Conservation (phyloP, 768 basidiomycete genomes). For the Leccinellum luteum region DNA sequence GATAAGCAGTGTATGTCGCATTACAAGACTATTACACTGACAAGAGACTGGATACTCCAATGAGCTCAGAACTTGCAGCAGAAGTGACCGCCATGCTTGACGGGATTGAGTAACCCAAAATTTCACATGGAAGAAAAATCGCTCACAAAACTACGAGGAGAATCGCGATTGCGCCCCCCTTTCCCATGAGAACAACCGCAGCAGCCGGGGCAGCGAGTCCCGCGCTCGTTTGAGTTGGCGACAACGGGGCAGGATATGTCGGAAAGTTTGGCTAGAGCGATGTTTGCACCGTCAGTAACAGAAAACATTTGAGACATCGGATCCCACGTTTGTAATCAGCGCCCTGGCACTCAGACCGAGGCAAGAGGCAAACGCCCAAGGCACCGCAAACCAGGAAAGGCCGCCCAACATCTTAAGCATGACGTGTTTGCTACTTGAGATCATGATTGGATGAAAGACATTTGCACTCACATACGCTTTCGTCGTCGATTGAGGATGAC, state of each 20-base stretch:
- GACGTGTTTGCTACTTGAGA: background rate
- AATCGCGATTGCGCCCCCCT: slow-evolving; percentile 42
- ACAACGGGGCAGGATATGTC: slow-evolving; percentile 46
- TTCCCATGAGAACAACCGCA: slow-evolving; percentile 45
- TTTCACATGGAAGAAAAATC: background rate
- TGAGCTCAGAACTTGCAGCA: slow-evolving; percentile 45
- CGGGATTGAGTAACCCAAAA: background rate
- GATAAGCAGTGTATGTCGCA: background rate
- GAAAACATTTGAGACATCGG: background rate
- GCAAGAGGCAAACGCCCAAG: slow-evolving; percentile 48
- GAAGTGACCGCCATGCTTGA: slow-evolving; percentile 46
- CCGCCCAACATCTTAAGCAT: slow-evolving; percentile 49
- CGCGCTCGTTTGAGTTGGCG: slow-evolving; percentile 37
- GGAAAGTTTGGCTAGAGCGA: slow-evolving; percentile 46
- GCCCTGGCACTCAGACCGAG: slow-evolving; percentile 44
- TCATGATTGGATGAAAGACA: too few species aligned
- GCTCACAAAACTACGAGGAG: slow-evolving; percentile 42
- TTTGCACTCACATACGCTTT: slow-evolving; percentile 43
- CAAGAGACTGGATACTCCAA: slow-evolving; percentile 44
- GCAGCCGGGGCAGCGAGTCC: slow-evolving; percentile 48
- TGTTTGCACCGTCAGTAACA: background rate
- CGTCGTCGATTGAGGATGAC: slow-evolving; percentile 48
- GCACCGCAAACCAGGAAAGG: slow-evolving; percentile 56
- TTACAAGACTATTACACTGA: slow-evolving; percentile 22
- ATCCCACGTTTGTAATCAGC: slow-evolving; percentile 31